Evolutionary conservation across 768 basidiomycete species (phyloP).

Genomic region (button mushroom (Agaricus bisporus)): DNA sequence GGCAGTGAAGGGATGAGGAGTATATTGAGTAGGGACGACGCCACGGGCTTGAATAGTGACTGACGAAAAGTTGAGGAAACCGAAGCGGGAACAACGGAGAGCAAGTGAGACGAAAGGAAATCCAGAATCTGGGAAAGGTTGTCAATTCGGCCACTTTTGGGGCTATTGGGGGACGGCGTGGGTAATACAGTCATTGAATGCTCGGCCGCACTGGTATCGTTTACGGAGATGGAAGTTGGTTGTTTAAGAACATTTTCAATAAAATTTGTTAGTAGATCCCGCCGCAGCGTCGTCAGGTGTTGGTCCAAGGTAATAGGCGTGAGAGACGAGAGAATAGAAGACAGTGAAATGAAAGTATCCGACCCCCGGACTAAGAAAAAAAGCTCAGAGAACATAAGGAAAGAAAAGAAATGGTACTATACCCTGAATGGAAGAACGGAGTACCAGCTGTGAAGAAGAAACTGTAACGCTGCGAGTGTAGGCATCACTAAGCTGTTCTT

Average conservation of each 20-base stretch:
- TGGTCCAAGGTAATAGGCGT: conserved; percentile 46
- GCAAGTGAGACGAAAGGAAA: conserved; percentile 57
- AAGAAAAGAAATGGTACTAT: background rate
- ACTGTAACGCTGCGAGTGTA: conserved; percentile 54
- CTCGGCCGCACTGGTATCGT: conserved; percentile 30
- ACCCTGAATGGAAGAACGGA: conserved; percentile 48
- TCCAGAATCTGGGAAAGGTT: conserved; percentile 51
- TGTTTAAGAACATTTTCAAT: conserved; percentile 54
- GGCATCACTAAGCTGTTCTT: conserved; percentile 70
- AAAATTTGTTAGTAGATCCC: conserved; percentile 56
- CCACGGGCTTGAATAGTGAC: conserved; percentile 55
- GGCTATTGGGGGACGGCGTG: conserved; percentile 34
- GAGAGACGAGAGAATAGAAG: conserved; percentile 54
- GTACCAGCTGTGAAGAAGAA: conserved; percentile 40
- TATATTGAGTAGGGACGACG: conserved; percentile 54
- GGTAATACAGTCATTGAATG: conserved; percentile 44
- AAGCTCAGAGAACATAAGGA: background rate
- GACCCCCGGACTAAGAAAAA: conserved; percentile 54
- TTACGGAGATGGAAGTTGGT: conserved; percentile 36
- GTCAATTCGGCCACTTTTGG: conserved; percentile 37
- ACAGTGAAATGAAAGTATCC: conserved; percentile 41
- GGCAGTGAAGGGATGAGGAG: conserved; percentile 71
- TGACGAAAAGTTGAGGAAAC: conserved; percentile 43
- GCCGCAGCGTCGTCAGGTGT: conserved; percentile 55
- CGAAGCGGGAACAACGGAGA: conserved; percentile 46